A percentile compares a stretch with the other conserved stretches of the same genome.
Evolutionary conservation across 345 rosid species (phyloP).

Genomic region (Excoecaria agallocha): DNA sequence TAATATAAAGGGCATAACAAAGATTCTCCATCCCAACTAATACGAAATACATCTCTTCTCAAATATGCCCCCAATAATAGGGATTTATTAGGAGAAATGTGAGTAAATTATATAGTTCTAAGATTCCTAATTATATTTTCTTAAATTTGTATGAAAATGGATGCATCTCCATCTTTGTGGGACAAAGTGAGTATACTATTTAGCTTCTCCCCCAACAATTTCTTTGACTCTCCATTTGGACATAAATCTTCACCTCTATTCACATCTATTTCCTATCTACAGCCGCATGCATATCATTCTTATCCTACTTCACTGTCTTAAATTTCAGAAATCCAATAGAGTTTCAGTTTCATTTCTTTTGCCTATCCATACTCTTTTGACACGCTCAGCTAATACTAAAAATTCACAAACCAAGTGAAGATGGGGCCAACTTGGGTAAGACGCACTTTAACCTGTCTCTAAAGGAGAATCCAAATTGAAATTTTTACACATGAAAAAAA

Average conservation of each 20-base stretch:
- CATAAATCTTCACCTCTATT: neutral
- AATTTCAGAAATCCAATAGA: neutral
- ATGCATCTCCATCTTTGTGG: no score
- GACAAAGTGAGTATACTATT: no score
- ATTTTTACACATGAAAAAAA: neutral
- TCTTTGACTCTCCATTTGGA: neutral
- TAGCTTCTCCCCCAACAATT: neutral
- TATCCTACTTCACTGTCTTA: neutral
- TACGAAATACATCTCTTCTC: no score
- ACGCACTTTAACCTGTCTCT: neutral
- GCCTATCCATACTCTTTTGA: neutral
- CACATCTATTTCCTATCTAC: neutral
- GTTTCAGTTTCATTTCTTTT: neutral
- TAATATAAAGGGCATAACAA: neutral
- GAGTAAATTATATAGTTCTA: no score
- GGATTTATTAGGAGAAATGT: no score
- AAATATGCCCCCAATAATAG: no score
- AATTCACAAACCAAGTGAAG: neutral
- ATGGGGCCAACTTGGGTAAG: neutral
- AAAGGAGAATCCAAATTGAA: neutral
- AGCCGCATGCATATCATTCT: neutral
- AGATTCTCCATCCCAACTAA: neutral
- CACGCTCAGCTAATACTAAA: neutral
- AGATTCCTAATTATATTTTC: no score
- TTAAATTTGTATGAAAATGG: no score